A percentile compares a stretch with the other conserved stretches of the same genome.
Conservation (phyloP, 345 rosid species). For the Eucalyptus viminalis region DNA sequence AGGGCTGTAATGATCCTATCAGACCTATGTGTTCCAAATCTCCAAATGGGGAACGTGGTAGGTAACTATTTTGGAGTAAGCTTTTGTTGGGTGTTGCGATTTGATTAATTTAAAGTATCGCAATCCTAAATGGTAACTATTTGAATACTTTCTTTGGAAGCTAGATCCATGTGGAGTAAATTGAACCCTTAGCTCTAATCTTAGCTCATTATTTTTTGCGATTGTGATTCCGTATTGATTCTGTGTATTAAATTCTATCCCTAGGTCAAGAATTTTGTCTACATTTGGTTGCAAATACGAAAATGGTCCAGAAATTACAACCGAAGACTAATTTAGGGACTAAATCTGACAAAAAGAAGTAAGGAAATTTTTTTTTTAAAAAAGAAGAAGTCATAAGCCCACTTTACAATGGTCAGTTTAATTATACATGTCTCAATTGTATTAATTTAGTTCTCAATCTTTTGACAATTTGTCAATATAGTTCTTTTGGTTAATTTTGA, state of each 20-base stretch:
- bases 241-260: background rate
- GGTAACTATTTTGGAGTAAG: background rate
- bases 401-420: accelerated
- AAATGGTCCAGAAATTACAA: background rate
- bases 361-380: too few species aligned
- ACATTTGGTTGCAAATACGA: background rate
- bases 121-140: background rate
- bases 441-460: too few species aligned
- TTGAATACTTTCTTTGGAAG: background rate
- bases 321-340: background rate
- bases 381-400: background rate
- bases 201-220: background rate
- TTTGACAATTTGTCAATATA: too few species aligned
- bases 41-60: background rate
- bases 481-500: too few species aligned
- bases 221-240: background rate
- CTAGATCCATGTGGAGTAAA: background rate
- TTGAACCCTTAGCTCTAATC: background rate
- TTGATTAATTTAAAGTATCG: background rate
- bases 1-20: background rate
- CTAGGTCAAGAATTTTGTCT: background rate
- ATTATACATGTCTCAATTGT: background rate
- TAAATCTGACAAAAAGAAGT: background rate
- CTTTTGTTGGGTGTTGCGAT: background rate
- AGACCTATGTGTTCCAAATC: background rate